A percentile compares a stretch with the other conserved stretches of the same genome.
Evolutionary conservation across 169 alveolate species (phyloP).

Genomic region (Prorocentrum cordatum): DNA sequence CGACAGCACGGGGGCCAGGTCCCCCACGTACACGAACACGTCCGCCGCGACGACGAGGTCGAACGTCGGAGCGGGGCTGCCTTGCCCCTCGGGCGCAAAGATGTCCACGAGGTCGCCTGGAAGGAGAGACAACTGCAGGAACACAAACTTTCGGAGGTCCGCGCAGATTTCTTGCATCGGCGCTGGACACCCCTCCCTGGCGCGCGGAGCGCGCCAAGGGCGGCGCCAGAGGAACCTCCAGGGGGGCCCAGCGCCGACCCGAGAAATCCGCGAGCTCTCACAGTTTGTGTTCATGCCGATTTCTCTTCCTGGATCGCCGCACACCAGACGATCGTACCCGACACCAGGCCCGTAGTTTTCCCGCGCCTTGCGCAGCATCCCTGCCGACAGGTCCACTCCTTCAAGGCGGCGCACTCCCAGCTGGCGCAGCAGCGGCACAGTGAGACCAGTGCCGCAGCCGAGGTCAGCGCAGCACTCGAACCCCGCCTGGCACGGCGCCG

Average conservation of each 20-base stretch:
- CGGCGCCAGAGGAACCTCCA: no score
- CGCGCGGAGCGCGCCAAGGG: no score
- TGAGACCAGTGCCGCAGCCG: slow-evolving; percentile 61
- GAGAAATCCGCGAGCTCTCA: no score
- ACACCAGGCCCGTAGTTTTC: no score
- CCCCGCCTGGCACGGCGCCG: background rate
- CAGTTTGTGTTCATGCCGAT: no score
- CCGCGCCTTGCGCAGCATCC: slow-evolving; percentile 21
- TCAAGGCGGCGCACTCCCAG: slow-evolving; percentile 22
- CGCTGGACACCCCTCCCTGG: no score
- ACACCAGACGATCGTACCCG: slow-evolving; percentile 30
- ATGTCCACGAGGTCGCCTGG: slow-evolving; percentile 29
- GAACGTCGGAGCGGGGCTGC: background rate
- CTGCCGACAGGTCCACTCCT: slow-evolving; percentile 28
- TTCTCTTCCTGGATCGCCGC: no score
- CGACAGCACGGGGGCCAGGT: background rate
- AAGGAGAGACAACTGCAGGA: no score
- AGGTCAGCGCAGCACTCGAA: slow-evolving; percentile 19
- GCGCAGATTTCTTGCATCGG: no score
- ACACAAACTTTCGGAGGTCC: no score
- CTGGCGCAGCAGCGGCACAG: background rate
- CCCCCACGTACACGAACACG: slow-evolving; percentile 28
- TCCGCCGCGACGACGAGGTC: slow-evolving; percentile 58
- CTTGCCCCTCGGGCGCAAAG: background rate
- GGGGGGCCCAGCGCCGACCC: no score